Evolutionary conservation across 2,329 filamentous ascomycete genomes (phyloP).

Genomic region (Grosmannia clavigera): DNA sequence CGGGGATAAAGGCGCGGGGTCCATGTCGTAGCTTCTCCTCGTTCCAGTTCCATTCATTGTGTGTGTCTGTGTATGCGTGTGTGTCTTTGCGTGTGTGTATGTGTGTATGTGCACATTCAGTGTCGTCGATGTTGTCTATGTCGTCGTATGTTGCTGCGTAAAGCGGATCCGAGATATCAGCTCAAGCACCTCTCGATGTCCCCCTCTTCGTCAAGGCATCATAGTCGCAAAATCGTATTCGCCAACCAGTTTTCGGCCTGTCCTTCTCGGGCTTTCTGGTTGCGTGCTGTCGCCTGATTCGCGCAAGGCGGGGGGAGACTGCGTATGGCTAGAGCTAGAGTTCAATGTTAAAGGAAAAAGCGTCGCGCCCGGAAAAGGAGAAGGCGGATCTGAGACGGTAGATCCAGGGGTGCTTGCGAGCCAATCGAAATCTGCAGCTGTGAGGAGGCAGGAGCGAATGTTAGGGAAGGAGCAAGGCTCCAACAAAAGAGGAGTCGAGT

Average conservation of each 20-base stretch:
- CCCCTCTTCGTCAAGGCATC: not conserved
- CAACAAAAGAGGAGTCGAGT: not conserved
- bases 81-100: too few species aligned
- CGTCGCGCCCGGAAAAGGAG: not conserved
- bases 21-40: constrained; percentile 24
- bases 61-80: too few species aligned
- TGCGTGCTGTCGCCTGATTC: too few species aligned
- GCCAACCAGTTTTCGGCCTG: not conserved
- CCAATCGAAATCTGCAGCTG: not conserved
- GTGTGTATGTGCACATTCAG: too few species aligned
- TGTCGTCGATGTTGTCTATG: too few species aligned
- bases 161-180: too few species aligned
- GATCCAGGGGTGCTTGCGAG: not conserved
- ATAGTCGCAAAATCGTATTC: not conserved
- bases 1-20: constrained; percentile 19
- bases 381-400: not conserved
- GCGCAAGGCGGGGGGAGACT: too few species aligned
- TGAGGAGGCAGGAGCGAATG: not conserved
- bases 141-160: not conserved
- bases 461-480: not conserved
- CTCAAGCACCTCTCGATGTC: not conserved
- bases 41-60: constrained; percentile 27
- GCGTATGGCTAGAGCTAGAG: too few species aligned
- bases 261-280: not conserved
- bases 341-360: too few species aligned